Evolutionary conservation across 2,329 filamentous ascomycete species (phyloP), one percentile per base, ranked within the genome.

Genomic region (Fusarium bulbicola): DNA sequence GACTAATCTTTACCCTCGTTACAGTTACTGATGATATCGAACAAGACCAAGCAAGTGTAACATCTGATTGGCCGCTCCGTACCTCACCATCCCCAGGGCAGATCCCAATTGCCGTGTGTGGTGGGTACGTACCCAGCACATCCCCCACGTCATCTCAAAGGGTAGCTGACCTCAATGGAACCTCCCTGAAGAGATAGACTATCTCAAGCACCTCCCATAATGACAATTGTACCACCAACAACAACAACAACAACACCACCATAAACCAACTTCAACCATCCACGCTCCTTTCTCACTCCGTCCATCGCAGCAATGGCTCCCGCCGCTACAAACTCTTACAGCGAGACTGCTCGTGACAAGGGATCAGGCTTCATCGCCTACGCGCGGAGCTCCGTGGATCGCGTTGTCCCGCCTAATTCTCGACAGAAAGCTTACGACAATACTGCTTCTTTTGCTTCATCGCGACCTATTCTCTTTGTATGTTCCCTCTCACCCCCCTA

Each of bases 401-500:
- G 85, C 71, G 77, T 87, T 75, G 84, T 94, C 47, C 87, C 90
- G 49, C 91, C 92, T 0, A 83, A 89, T 40, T 87, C 88, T 66
- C 87, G 92, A 56, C 86, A 89, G 70, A 84, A 86, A 63, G 85
- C 89, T 46, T 86, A 90, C 74, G 83, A 87, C 21, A 85, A 83
- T 49, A 81, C 88, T 34, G 83, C 85, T 40, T 79, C 83, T 10
- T 92, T 93, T 77, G 89, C 91, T 21, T 81, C 86, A 11, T 84
- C 87, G 54, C 91, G 92, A 63, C 94, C 94, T 6, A 84, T 94
- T 70, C 83, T 95, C 47, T 90, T 92, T 62, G 92, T 94, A 85
- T 28, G 91, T 28, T 3, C 21, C 6, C n/a, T 30, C 50, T 47
- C 46, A 7, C 12, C 10, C 7, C 8, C 24, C 28, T 28, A 43